These are phyloP conservation scores for Ceratobasidium sp. DNA, from an alignment of 1,284 basidiomycete species.

Conservation along the genomic window DNA sequence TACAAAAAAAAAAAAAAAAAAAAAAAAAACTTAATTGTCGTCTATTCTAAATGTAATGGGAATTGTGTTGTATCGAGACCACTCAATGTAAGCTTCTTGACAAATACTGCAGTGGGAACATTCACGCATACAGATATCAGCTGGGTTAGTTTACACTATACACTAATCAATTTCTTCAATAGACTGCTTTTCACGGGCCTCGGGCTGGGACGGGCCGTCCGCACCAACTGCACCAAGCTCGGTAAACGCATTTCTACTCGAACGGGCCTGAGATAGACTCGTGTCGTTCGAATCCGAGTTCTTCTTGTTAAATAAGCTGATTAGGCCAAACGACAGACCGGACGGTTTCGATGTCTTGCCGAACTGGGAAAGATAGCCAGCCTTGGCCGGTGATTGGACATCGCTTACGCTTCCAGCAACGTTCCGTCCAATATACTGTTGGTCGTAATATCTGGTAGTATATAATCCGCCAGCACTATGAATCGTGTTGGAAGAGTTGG, in stretches of 20 bases:
- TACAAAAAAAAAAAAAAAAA: too few relatives aligned
- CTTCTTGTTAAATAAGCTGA: constrained; percentile 81
- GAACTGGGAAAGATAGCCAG: constrained; percentile 87
- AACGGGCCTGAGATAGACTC: constrained; percentile 81
- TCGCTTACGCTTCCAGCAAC: constrained; percentile 69
- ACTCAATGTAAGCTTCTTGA: too few relatives aligned
- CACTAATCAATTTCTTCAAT: too few relatives aligned
- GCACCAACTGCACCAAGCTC: constrained; percentile 72
- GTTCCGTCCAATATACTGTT: constrained; percentile 84
- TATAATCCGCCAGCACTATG: constrained; percentile 76
- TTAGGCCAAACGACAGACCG: constrained; percentile 75
- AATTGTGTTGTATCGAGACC: too few relatives aligned
- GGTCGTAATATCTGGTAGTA: constrained; percentile 77
- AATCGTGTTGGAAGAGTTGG: constrained; percentile 60
- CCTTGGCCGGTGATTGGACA: constrained; percentile 74
- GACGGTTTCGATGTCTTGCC: constrained; percentile 76
- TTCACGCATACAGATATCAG: too few relatives aligned
- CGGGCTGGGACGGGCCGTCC: constrained; percentile 57
- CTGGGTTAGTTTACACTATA: too few relatives aligned
- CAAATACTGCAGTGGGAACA: too few relatives aligned
- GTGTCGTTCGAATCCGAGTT: constrained; percentile 64
- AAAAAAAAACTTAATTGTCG: too few relatives aligned
- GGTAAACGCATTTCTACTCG: constrained; percentile 89
- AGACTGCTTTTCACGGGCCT: too few relatives aligned
- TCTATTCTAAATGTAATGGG: too few relatives aligned